Evolutionary conservation across 2,329 filamentous ascomycete genomes (phyloP).

Genomic region (Penicillium sp.): DNA sequence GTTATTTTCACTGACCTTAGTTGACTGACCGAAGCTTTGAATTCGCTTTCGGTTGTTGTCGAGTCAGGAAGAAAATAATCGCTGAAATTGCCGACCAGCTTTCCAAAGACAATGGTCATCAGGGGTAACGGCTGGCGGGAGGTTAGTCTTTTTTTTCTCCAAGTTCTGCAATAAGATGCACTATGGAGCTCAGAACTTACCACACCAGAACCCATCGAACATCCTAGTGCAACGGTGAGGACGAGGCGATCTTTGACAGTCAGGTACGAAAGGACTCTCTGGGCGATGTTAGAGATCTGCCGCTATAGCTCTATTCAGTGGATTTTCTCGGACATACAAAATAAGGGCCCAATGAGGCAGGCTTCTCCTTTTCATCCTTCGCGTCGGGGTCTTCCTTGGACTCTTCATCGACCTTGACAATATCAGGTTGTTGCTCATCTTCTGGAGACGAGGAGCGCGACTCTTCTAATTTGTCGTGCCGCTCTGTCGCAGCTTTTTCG

Average conservation of each 20-base stretch:
- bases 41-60: constrained; percentile 49
- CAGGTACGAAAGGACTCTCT: constrained; percentile 30
- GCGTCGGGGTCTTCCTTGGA: neutral
- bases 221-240: constrained; percentile 25
- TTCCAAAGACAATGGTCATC: constrained; percentile 65
- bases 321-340: constrained; percentile 9
- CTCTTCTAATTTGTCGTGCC: neutral
- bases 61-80: constrained; percentile 55
- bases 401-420: neutral
- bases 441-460: neutral
- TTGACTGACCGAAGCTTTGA: constrained; percentile 56
- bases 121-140: constrained; percentile 44
- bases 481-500: neutral
- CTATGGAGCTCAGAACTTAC: no score
- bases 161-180: no score
- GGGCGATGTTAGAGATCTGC: neutral
- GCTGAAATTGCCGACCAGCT: constrained; percentile 60
- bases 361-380: constrained; percentile 4
- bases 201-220: constrained; percentile 30
- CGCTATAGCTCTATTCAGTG: no score
- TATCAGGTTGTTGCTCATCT: neutral
- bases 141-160: neutral
- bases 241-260: constrained; percentile 22
- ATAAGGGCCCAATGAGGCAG: constrained; percentile 16
- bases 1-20: constrained; percentile 28